Evolutionary conservation across 2,329 filamentous ascomycete species (phyloP), one percentile per base, ranked within the genome.

Genomic region (Pyrenochaeta sp.): DNA sequence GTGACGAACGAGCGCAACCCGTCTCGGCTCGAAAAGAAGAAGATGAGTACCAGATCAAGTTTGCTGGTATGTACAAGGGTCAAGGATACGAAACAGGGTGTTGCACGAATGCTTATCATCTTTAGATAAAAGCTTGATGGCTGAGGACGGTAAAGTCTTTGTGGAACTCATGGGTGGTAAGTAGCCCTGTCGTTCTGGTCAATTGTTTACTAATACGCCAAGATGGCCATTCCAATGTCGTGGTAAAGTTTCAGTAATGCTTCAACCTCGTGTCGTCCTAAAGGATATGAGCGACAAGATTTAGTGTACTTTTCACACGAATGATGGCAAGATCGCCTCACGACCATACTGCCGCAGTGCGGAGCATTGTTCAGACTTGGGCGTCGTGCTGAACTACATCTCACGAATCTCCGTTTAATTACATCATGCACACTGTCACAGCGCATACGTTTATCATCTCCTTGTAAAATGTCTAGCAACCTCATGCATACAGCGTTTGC

Each of bases 21-120:
- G 67, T 72, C 1, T 53, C 54, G 9, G 67, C 61, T 4, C 50
- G 65, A 12, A 52, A 67, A 53, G 62, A 67, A 19, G 67, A 60
- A 1, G 65, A 63, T 2, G 36, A 47, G 2, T 64, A 66, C 30
- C 50, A 60, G 53, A 54, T 70, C 37, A 64, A 58, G 32, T 71
- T 72, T 30, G 53, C 45, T 10, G 51, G 66, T 67, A 56, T 32
- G 59, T 60, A 22, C 19, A 24, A 7, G 22, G 28, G 6, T 12
- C 10, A 10, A 27, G 5, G 24, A 27, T 8, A 30, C 40, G 15
- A 12, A 22, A 9, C 10, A 8, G 3, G 2, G 40, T n/a, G 12
- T 34, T 45, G 25, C 24, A 22, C 15, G 9, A 15, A 12, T 27
- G 39, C 25, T 56, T 15, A 48, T 30, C 32, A 5, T 34, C 5